These are phyloP conservation scores for Globomyces pollinis-pini DNA, from an alignment of 192 early-diverging fungal genomes.

Conservation along the genomic window DNA sequence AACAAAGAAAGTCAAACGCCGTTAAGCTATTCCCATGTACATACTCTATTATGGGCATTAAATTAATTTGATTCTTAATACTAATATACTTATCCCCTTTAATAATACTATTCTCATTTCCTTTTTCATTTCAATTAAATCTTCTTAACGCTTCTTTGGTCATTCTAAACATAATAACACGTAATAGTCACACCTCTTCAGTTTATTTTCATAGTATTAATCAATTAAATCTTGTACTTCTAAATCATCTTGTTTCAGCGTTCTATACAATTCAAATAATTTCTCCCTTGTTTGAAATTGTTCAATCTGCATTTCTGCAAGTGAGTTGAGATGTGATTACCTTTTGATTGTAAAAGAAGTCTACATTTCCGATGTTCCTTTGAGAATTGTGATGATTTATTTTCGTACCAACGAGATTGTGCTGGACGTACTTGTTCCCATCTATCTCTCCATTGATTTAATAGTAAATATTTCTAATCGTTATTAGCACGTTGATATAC, in stretches of 20 bases:
- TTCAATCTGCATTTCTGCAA: background rate
- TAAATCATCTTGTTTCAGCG: background rate
- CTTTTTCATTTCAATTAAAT: background rate
- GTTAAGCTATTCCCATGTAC: background rate
- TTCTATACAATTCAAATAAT: conserved; percentile 5
- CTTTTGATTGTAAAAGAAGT: background rate
- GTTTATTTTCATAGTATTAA: background rate
- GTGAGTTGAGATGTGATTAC: background rate
- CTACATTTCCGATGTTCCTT: conserved; percentile 5
- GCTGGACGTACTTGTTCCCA: conserved; percentile 6
- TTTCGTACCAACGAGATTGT: background rate
- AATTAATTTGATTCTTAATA: conserved; percentile 6
- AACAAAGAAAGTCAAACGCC: conserved; percentile 3
- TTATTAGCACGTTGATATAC: background rate
- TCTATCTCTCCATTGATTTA: background rate
- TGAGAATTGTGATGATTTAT: background rate
- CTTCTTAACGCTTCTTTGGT: no score
- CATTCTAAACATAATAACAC: no score
- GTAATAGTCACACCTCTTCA: no score
- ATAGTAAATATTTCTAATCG: conserved; percentile 2
- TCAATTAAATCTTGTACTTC: no score
- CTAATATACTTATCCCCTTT: background rate
- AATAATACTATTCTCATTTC: background rate
- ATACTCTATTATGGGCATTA: background rate
- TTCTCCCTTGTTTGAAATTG: background rate